Percentiles rank a stretch among this genome's conserved stretches.
Conservation (phyloP, 1,284 basidiomycete species). For the Malassezia restricta region DNA sequence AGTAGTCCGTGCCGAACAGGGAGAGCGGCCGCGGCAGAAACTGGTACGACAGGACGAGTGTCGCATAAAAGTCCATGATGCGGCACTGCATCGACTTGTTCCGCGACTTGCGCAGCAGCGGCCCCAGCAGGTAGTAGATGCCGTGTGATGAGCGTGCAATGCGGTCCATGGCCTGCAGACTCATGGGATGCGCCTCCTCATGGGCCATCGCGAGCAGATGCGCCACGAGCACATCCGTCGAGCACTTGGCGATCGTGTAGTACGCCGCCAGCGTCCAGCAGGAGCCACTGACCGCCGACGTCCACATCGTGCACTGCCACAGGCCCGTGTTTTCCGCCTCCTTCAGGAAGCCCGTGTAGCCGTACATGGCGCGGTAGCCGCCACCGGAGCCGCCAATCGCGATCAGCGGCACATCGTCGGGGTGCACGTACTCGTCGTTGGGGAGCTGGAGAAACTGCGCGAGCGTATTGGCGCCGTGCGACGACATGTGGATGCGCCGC, state of each 20-base stretch:
- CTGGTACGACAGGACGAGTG: constrained; percentile 31
- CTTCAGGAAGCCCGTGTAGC: constrained; percentile 29
- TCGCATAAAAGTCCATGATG: constrained; percentile 44
- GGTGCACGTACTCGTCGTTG: constrained; percentile 34
- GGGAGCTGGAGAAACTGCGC: constrained; percentile 23
- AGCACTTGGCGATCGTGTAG: constrained; percentile 28
- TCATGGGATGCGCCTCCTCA: constrained; percentile 39
- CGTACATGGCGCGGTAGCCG: constrained; percentile 44
- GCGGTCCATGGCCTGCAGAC: constrained; percentile 31
- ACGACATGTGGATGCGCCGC: constrained; percentile 19
- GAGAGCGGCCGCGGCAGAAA: constrained; percentile 24
- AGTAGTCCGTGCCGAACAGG: constrained; percentile 12
- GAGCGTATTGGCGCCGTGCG: constrained; percentile 17
- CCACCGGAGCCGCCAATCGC: constrained; percentile 45
- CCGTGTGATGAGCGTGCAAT: constrained; percentile 31
- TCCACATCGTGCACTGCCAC: constrained; percentile 40
- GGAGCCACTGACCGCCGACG: constrained; percentile 40
- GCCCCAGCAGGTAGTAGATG: constrained; percentile 36
- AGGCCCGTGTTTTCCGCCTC: constrained; percentile 31
- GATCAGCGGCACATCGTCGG: constrained; percentile 41
- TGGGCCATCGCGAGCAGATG: constrained; percentile 31
- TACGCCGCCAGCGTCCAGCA: constrained; percentile 44
- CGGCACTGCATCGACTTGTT: constrained; percentile 32
- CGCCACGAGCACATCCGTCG: constrained; percentile 21
- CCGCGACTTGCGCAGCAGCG: constrained; percentile 30